Conservation (phyloP, 495 filamentous ascomycete genomes). For the Beverwykella pulmonaria region DNA sequence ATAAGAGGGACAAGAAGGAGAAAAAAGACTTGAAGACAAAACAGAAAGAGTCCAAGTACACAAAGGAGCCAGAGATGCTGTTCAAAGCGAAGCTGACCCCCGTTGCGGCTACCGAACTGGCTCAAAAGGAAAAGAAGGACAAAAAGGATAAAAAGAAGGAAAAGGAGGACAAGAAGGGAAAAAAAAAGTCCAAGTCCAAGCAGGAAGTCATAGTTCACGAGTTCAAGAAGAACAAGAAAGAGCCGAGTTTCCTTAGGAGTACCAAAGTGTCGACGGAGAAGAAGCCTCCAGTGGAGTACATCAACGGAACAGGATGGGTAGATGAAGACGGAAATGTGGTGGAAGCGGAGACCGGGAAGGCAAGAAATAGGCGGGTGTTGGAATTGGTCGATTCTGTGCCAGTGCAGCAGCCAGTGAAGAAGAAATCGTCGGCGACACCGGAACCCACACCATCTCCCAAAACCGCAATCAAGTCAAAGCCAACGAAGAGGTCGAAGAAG, state of each 20-base stretch:
- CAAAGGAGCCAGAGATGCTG: slow-evolving; percentile 74
- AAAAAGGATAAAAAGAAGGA: slow-evolving; percentile 59
- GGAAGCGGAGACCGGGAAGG: slow-evolving; percentile 52
- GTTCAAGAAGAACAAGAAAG: slow-evolving; percentile 75
- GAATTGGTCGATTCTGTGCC: slow-evolving; percentile 17
- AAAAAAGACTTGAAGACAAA: slow-evolving; percentile 57
- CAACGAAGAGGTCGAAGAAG: slow-evolving; percentile 17
- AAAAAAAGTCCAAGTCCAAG: slow-evolving; percentile 21
- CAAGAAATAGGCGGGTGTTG: slow-evolving; percentile 31
- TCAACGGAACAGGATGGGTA: slow-evolving; percentile 87
- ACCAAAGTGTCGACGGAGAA: slow-evolving; percentile 46
- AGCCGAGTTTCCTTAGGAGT: slow-evolving; percentile 70
- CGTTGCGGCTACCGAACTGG: slow-evolving; percentile 48
- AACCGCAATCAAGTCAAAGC: slow-evolving; percentile 12
- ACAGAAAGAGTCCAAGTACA: slow-evolving; percentile 80
- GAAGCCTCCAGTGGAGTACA: slow-evolving; percentile 55
- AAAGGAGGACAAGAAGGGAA: slow-evolving; percentile 48
- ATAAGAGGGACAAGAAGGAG: slow-evolving; percentile 53
- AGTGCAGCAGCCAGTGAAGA: slow-evolving; percentile 1
- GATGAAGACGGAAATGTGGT: slow-evolving; percentile 77
- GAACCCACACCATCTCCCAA: slow-evolving; percentile 8
- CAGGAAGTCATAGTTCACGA: slow-evolving; percentile 72
- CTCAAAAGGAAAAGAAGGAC: slow-evolving; percentile 44
- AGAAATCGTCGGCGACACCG: slow-evolving; percentile 8
- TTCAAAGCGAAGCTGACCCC: slow-evolving; percentile 78